phyloP scores from a whole-genome alignment of 441 rosid species.

The Gossypium gossypioides region DNA sequence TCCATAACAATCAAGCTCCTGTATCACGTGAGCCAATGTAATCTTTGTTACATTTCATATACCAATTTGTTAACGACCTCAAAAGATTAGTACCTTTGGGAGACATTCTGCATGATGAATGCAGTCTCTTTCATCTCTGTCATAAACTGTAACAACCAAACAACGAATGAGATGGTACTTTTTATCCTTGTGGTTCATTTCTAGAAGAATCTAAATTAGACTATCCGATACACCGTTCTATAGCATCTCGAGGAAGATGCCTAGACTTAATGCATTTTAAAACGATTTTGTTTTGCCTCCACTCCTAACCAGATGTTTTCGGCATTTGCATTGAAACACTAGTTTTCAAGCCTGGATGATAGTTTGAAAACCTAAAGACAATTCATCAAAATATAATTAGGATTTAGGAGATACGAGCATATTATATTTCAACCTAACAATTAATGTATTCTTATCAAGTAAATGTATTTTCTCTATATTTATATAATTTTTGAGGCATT shows the following conservation, averaged over 20 bases:
- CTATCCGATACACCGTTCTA: not conserved
- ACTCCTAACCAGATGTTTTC: not conserved
- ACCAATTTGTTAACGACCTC: conserved; percentile 2
- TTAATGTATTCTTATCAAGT: not conserved
- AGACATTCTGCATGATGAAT: conserved; percentile 84
- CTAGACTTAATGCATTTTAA: not conserved
- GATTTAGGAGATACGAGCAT: not conserved
- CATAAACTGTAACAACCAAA: conserved; percentile 60
- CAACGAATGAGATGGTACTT: conserved; percentile 6
- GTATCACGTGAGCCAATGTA: conserved; percentile 12
- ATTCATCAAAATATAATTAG: not conserved
- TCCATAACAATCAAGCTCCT: conserved; percentile 92
- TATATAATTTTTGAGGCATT: not conserved
- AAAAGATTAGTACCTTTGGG: conserved; percentile 45
- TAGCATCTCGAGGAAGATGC: not conserved
- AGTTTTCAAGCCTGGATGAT: not conserved
- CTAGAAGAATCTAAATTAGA: not conserved
- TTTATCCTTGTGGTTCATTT: not conserved
- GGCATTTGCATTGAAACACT: not conserved
- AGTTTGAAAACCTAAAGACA: not conserved
- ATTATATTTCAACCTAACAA: not conserved
- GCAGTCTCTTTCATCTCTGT: conserved; percentile 99
- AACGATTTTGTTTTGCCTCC: not conserved
- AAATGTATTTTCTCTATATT: not conserved
- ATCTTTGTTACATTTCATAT: conserved; percentile 3